These are phyloP conservation scores for Alternaria infectoria DNA, from an alignment of 2,329 filamentous ascomycete species.

Conservation along the genomic window DNA sequence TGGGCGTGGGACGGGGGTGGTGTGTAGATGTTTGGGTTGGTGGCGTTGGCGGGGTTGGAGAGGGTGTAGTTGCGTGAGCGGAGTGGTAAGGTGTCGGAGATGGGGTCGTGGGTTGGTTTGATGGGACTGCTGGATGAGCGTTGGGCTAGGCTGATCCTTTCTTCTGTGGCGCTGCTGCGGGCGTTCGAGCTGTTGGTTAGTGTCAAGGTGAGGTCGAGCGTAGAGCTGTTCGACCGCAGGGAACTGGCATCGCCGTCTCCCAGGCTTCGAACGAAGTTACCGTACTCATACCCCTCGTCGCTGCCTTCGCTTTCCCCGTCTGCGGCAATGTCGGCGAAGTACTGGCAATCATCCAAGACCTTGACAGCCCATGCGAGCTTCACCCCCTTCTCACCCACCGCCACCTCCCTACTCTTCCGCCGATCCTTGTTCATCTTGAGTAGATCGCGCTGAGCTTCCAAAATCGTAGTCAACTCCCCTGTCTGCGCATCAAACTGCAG, in stretches of 20 bases:
- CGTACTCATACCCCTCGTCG: constrained; percentile 12
- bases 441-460: constrained; percentile 23
- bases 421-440: constrained; percentile 11
- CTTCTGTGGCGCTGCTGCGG: not conserved
- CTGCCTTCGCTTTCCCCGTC: constrained; percentile 1
- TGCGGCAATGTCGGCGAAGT: not conserved
- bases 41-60: not conserved
- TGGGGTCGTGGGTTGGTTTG: not conserved
- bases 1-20: not conserved
- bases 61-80: not conserved
- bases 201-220: not conserved
- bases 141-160: fast-evolving
- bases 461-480: constrained; percentile 1
- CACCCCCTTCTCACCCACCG: not conserved
- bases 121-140: not conserved
- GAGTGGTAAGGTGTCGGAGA: not conserved
- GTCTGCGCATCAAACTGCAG: constrained; percentile 5
- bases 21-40: not conserved
- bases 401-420: constrained; percentile 6
- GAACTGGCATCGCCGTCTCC: not conserved
- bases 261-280: constrained; percentile 1
- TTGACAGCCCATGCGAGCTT: constrained; percentile 21
- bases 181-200: not conserved
- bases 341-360: constrained; percentile 20
- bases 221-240: not conserved